Conservation (phyloP, 2,329 filamentous ascomycete species). For the Pyrenochaeta sp. region DNA sequence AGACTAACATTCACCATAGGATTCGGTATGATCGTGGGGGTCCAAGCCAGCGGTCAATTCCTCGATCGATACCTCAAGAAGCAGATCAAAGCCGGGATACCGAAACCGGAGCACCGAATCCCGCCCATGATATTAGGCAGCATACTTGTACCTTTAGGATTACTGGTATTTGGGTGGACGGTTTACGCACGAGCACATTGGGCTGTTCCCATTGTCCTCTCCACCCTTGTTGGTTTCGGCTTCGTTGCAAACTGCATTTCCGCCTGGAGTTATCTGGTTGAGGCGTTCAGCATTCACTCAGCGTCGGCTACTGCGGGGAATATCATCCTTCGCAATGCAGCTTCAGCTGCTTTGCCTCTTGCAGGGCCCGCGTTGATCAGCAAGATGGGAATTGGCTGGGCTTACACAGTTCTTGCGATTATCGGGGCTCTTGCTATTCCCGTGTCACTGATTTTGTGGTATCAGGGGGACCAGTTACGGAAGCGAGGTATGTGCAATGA, state of each 20-base stretch:
- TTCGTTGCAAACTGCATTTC: constrained; percentile 58
- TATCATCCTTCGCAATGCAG: constrained; percentile 62
- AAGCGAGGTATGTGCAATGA: too few relatives aligned
- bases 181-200: constrained; percentile 54
- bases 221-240: constrained; percentile 54
- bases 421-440: background rate
- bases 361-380: constrained; percentile 57
- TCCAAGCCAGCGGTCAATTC: constrained; percentile 56
- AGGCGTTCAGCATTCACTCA: constrained; percentile 62
- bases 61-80: constrained; percentile 62
- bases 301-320: constrained; percentile 64
- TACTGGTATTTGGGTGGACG: constrained; percentile 60
- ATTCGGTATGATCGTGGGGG: constrained; percentile 56
- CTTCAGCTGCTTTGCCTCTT: constrained; percentile 64
- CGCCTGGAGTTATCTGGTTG: constrained; percentile 63
- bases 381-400: constrained; percentile 59
- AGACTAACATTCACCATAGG: constrained; percentile 34
- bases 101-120: constrained; percentile 62
- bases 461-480: background rate
- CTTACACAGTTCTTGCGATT: background rate
- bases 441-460: background rate
- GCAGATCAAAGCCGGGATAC: constrained; percentile 50
- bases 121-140: constrained; percentile 58
- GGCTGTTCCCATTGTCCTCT: constrained; percentile 51
- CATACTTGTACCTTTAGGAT: constrained; percentile 54